Percentiles rank a stretch among this genome's conserved stretches.
Conservation (phyloP, 176 grass and related monocot species). For the Rhipidocladum racemiflorum region DNA sequence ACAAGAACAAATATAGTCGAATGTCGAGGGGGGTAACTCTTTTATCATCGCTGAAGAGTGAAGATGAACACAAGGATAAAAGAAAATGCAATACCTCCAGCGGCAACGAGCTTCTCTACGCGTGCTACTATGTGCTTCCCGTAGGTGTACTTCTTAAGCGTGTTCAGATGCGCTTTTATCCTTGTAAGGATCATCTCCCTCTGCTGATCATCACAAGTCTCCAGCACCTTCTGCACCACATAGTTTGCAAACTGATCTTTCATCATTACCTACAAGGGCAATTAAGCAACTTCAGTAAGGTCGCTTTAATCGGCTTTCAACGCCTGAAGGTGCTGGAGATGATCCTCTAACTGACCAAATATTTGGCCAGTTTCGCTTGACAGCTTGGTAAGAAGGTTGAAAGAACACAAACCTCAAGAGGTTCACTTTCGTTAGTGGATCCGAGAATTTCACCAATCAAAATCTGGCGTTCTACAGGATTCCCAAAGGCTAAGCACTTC, state of each 20-base stretch:
- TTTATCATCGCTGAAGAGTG: not conserved
- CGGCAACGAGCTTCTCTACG: slow-evolving; percentile 82
- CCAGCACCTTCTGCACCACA: slow-evolving; percentile 89
- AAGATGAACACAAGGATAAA: not conserved
- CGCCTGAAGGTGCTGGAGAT: not conserved
- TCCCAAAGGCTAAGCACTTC: slow-evolving; percentile 71
- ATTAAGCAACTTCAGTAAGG: not conserved
- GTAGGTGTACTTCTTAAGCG: slow-evolving; percentile 86
- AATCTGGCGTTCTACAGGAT: slow-evolving; percentile 54
- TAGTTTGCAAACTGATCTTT: slow-evolving; percentile 94
- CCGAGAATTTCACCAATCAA: slow-evolving; percentile 70
- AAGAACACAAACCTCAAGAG: slow-evolving; percentile 52
- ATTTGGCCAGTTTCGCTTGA: not conserved
- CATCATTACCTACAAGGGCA: slow-evolving; percentile 70
- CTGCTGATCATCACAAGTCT: slow-evolving; percentile 86
- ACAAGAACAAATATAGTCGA: not conserved
- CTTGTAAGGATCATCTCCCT: slow-evolving; percentile 78
- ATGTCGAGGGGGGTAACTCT: not conserved
- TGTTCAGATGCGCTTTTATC: slow-evolving; percentile 81
- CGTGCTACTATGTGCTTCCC: slow-evolving; percentile 88
- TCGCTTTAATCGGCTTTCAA: not conserved
- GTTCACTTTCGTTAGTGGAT: slow-evolving; percentile 60
- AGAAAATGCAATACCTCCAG: slow-evolving; percentile 59
- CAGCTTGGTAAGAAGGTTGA: not conserved
- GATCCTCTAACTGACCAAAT: not conserved